Conservation (phyloP, 2,329 filamentous ascomycete genomes). For the Teratosphaeria destructans region DNA sequence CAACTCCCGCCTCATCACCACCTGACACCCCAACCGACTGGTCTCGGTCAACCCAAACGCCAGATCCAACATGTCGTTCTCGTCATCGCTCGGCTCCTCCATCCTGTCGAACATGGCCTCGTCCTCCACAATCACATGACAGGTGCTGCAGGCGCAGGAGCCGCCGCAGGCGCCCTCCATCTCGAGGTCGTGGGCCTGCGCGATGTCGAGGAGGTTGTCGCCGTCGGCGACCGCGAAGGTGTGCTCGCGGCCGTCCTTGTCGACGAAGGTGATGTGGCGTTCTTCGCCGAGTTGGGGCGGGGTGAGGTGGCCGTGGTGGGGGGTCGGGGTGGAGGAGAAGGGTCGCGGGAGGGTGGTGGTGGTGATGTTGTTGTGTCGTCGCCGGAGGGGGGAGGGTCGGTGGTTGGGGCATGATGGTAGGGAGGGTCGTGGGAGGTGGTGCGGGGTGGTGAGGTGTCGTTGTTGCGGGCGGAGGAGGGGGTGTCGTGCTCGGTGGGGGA, state of each 20-base stretch:
- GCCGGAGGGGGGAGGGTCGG: neutral
- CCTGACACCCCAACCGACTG: conserved; percentile 74
- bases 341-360: neutral
- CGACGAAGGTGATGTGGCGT: conserved; percentile 81
- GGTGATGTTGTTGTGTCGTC: neutral
- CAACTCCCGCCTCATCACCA: conserved; percentile 80
- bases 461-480: neutral
- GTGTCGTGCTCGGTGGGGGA: neutral
- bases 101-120: conserved; percentile 45
- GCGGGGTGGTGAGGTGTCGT: neutral
- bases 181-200: conserved; percentile 86
- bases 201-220: conserved; percentile 87
- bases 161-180: conserved; percentile 98
- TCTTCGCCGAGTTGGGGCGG: conserved; percentile 86
- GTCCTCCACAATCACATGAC: conserved; percentile 75
- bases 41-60: conserved; percentile 87
- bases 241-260: conserved; percentile 71
- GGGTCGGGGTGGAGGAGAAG: conserved; percentile 56
- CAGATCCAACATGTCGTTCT: conserved; percentile 81
- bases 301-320: conserved; percentile 67
- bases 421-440: neutral
- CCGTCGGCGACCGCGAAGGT: conserved; percentile 73
- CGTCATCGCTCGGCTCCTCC: conserved; percentile 39
- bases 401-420: neutral
- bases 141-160: conserved; percentile 86